Conservation (phyloP, 805 yeast genomes). For the Suhomyces canberraensis region DNA sequence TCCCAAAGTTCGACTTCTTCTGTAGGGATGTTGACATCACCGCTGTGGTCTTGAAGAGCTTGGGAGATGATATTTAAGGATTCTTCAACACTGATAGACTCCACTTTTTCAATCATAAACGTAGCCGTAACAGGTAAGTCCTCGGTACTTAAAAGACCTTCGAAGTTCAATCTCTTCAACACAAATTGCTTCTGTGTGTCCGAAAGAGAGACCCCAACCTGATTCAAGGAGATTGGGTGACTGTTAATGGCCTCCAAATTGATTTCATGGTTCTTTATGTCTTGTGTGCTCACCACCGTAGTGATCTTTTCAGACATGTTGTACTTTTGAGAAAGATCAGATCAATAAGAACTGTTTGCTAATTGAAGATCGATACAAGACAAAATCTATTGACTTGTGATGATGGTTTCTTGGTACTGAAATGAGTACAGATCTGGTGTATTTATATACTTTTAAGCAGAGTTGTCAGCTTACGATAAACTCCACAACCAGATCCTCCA, state of each 20-base stretch:
- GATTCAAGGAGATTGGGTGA: slow-evolving; percentile 22
- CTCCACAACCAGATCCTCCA: too few relatives aligned
- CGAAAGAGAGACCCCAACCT: slow-evolving; percentile 22
- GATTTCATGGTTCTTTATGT: slow-evolving; percentile 11
- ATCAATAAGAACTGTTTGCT: too few relatives aligned
- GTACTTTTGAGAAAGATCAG: too few relatives aligned
- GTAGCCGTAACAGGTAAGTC: slow-evolving; percentile 30
- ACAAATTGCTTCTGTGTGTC: slow-evolving; percentile 24
- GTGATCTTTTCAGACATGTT: not conserved
- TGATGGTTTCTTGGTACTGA: too few relatives aligned
- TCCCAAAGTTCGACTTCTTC: slow-evolving; percentile 25
- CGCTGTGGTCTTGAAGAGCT: slow-evolving; percentile 37
- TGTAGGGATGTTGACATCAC: slow-evolving; percentile 33
- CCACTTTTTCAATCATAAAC: slow-evolving; percentile 42
- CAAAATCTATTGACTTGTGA: too few relatives aligned
- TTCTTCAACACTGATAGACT: slow-evolving; percentile 32
- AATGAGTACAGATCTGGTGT: too few relatives aligned
- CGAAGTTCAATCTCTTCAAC: slow-evolving; percentile 25
- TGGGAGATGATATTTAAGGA: slow-evolving; percentile 38
- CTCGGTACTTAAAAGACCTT: slow-evolving; percentile 22
- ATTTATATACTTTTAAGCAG: too few relatives aligned
- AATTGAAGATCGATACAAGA: too few relatives aligned
- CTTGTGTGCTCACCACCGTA: slow-evolving; percentile 1
- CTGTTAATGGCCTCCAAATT: slow-evolving; percentile 16
- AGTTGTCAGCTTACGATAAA: too few relatives aligned